Conservation (phyloP, 169 alveolate species). For the Cystoisospora suis region DNA sequence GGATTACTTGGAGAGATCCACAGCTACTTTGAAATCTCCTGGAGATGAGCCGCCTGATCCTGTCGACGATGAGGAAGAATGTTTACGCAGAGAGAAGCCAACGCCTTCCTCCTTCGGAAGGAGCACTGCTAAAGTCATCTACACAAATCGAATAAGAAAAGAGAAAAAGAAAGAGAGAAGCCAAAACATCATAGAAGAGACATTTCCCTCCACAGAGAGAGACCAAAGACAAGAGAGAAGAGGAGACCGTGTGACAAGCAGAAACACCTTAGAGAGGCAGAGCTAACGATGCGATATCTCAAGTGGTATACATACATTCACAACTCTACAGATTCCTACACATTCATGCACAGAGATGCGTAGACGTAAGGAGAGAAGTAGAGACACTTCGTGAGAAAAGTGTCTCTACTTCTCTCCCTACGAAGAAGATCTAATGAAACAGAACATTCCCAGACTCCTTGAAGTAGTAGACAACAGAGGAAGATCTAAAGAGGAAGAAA, state of each 20-base stretch:
- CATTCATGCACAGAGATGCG: too few relatives aligned
- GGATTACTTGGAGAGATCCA: slow-evolving; percentile 17
- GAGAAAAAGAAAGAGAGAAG: neutral
- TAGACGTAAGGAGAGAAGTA: too few relatives aligned
- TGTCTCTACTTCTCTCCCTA: too few relatives aligned
- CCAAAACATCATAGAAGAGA: neutral
- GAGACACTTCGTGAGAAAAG: too few relatives aligned
- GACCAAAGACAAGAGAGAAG: neutral
- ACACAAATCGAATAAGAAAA: neutral
- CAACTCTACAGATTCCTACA: too few relatives aligned
- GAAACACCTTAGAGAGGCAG: neutral
- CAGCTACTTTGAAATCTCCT: neutral
- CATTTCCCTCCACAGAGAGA: neutral
- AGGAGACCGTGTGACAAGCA: neutral
- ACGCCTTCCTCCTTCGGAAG: slow-evolving; percentile 1
- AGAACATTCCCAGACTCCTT: too few relatives aligned
- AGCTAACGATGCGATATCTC: too few relatives aligned
- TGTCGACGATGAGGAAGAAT: too few relatives aligned
- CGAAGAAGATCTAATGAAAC: too few relatives aligned
- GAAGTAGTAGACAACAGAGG: neutral
- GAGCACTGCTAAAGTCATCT: neutral
- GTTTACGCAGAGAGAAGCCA: slow-evolving; percentile 14
- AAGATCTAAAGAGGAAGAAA: neutral
- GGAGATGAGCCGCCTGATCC: too few relatives aligned
- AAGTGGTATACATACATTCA: too few relatives aligned